phyloP scores from a whole-genome alignment of 1,139 yeast genomes.

The Saccharomyces hybrid region DNA sequence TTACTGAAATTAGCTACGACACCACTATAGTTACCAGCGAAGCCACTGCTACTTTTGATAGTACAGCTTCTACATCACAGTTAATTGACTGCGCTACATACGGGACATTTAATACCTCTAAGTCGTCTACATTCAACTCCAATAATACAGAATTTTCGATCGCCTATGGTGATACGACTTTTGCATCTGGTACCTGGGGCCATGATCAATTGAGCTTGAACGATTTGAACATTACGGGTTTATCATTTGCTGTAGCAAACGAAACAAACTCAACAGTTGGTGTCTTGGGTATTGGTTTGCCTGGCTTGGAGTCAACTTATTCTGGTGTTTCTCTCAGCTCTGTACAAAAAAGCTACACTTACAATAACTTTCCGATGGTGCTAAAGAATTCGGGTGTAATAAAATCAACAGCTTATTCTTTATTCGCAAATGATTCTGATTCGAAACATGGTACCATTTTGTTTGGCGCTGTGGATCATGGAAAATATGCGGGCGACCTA shows the following conservation, averaged over 20 bases:
- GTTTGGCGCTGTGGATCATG: constrained; percentile 53
- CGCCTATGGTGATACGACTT: constrained; percentile 54
- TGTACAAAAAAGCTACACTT: not conserved
- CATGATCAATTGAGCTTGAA: constrained; percentile 43
- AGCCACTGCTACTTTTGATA: not conserved
- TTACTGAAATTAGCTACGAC: not conserved
- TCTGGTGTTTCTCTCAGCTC: not conserved
- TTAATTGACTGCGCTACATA: constrained; percentile 7
- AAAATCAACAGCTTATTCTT: constrained; percentile 44
- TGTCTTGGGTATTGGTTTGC: constrained; percentile 57
- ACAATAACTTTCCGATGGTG: constrained; percentile 39
- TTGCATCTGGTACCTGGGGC: constrained; percentile 61
- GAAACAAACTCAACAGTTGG: constrained; percentile 47
- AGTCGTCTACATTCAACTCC: constrained; percentile 38
- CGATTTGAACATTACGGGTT: constrained; percentile 35
- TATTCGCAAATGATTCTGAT: constrained; percentile 38
- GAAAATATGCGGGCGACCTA: constrained; percentile 43
- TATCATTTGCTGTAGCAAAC: constrained; percentile 51
- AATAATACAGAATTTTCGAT: constrained; percentile 45
- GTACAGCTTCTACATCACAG: not conserved
- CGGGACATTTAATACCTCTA: constrained; percentile 10
- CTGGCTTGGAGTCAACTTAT: constrained; percentile 39
- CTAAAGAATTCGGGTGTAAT: constrained; percentile 46
- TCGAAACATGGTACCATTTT: constrained; percentile 39
- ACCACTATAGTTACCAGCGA: not conserved